phyloP scores from a whole-genome alignment of 202 grass and related monocot genomes.

The Panicum hallii region DNA sequence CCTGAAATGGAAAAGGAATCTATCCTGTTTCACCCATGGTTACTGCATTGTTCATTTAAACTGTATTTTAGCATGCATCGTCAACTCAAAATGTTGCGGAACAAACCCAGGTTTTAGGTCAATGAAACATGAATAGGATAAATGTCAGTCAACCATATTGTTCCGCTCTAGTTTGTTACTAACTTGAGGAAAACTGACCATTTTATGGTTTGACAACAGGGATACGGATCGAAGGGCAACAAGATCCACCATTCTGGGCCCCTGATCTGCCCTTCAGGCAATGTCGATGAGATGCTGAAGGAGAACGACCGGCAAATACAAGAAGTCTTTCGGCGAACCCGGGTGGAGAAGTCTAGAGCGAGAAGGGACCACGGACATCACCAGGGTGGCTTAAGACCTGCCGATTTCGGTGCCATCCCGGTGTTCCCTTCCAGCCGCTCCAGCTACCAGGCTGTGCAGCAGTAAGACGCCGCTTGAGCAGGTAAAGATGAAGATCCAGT shows the following conservation, averaged over 20 bases:
- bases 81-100: background rate
- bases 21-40: background rate
- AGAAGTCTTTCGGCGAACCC: conserved; percentile 75
- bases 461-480: conserved; percentile 18
- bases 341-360: conserved; percentile 70
- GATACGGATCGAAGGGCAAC: conserved; percentile 76
- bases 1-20: background rate
- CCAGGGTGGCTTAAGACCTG: conserved; percentile 52
- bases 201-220: conserved; percentile 47
- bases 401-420: conserved; percentile 64
- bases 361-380: conserved; percentile 71
- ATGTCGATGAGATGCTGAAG: conserved; percentile 95
- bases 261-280: conserved; percentile 69
- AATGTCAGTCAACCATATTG: background rate
- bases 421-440: conserved; percentile 89
- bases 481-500: background rate
- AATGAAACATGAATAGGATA: background rate
- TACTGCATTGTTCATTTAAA: conserved; percentile 15
- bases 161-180: background rate
- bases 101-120: background rate
- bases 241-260: conserved; percentile 98
- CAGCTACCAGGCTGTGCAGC: conserved; percentile 53
- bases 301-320: conserved; percentile 96
- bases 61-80: background rate
- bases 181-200: background rate